phyloP scores from a whole-genome alignment of 257 asterid genomes.

The Solanum bukasovii region DNA sequence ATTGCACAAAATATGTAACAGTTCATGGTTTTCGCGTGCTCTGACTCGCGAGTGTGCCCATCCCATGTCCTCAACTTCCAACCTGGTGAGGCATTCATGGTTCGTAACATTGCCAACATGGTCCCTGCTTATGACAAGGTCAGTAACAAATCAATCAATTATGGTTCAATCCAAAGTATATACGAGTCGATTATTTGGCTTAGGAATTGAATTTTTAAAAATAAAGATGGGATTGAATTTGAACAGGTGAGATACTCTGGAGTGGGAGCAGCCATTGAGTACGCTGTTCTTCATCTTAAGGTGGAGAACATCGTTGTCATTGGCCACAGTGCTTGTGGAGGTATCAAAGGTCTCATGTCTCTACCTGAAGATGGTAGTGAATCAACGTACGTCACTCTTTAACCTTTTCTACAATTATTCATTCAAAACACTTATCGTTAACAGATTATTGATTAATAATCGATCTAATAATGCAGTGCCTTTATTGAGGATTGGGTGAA shows the following conservation, averaged over 20 bases:
- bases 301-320: conserved; percentile 75
- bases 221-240: background rate
- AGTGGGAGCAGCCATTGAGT: conserved; percentile 80
- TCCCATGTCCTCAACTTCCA: conserved; percentile 69
- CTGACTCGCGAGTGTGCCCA: conserved; percentile 94
- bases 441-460: background rate
- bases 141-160: background rate
- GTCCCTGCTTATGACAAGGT: conserved; percentile 91
- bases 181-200: background rate
- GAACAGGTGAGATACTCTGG: conserved; percentile 61
- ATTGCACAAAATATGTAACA: conserved; percentile 2
- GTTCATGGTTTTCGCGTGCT: conserved; percentile 89
- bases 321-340: conserved; percentile 97
- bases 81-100: conserved; percentile 88
- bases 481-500: conserved; percentile 96
- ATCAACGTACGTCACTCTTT: conserved; percentile 37
- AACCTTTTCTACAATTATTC: background rate
- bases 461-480: conserved; percentile 38
- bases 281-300: conserved; percentile 81
- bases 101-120: conserved; percentile 82
- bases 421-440: background rate
- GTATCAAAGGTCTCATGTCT: conserved; percentile 94
- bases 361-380: conserved; percentile 58
- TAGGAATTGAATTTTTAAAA: background rate
- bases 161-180: background rate